Conservation (phyloP, 352 stramenopile genomes). For the Globisporangium nunn region DNA sequence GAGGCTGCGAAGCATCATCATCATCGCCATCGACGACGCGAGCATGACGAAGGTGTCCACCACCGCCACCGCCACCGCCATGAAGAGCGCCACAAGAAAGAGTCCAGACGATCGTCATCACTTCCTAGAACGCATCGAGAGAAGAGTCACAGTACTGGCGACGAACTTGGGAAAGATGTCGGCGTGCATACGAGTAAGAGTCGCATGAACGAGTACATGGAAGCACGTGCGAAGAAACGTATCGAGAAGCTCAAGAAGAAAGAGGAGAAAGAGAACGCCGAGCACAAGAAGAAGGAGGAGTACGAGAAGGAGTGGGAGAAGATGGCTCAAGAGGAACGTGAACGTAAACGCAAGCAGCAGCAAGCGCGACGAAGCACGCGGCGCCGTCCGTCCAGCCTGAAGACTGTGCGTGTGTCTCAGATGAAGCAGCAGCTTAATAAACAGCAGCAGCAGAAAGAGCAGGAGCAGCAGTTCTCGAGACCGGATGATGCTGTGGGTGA, state of each 20-base stretch:
- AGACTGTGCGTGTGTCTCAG: conserved; percentile 76
- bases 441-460: conserved; percentile 49
- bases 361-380: conserved; percentile 55
- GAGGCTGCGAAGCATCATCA: conserved; percentile 9
- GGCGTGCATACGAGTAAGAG: conserved; percentile 37
- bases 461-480: conserved; percentile 18
- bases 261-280: conserved; percentile 58
- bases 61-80: conserved; percentile 13
- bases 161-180: conserved; percentile 7
- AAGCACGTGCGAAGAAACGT: conserved; percentile 66
- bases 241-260: conserved; percentile 76
- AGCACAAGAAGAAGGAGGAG: conserved; percentile 74
- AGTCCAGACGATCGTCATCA: conserved; percentile 24
- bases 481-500: conserved; percentile 23
- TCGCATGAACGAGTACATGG: conserved; percentile 89
- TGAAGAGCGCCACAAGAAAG: conserved; percentile 12
- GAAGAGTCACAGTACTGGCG: conserved; percentile 32
- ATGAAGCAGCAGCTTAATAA: conserved; percentile 82
- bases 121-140: conserved; percentile 25
- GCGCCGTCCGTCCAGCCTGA: conserved; percentile 70
- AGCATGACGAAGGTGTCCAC: conserved; percentile 7
- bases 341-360: conserved; percentile 78
- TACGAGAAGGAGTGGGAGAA: conserved; percentile 87
- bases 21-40: conserved; percentile 16
- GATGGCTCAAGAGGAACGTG: conserved; percentile 82